phyloP scores from a whole-genome alignment of 208 protist genomes.

The Crithidia bombi region DNA sequence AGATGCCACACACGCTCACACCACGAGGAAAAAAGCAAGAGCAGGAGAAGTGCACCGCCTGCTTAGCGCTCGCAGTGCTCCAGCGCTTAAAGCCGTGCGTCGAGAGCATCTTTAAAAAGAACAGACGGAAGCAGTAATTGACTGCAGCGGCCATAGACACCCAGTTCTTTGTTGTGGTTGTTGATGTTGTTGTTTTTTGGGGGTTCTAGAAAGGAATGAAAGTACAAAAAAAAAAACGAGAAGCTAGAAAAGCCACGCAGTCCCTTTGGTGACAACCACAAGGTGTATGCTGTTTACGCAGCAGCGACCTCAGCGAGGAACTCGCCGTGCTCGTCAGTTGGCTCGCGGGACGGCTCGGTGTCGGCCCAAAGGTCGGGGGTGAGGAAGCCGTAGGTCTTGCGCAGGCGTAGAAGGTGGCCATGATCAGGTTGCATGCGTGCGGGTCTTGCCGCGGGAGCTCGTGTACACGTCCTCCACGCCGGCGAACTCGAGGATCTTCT shows the following conservation, averaged over 20 bases:
- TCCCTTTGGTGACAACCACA: slow-evolving; percentile 19
- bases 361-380: slow-evolving; percentile 99
- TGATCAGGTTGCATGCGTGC: slow-evolving; percentile 99
- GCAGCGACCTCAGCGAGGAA: slow-evolving; percentile 69
- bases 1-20: no score
- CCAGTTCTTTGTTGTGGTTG: background rate
- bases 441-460: slow-evolving; percentile 96
- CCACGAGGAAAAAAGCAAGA: background rate
- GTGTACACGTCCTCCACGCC: slow-evolving; percentile 99
- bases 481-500: slow-evolving; percentile 98
- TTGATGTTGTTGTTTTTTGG: slow-evolving; percentile 3
- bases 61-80: no score
- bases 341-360: slow-evolving; percentile 85
- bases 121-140: no score
- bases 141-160: no score
- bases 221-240: slow-evolving; percentile 26
- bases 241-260: slow-evolving; percentile 32
- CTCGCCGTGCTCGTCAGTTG: slow-evolving; percentile 93
- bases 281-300: slow-evolving; percentile 15
- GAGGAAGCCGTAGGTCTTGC: slow-evolving; percentile 98
- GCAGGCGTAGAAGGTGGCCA: slow-evolving; percentile 98
- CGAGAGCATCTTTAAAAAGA: no score
- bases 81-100: no score
- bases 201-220: slow-evolving; percentile 7
- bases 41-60: background rate